These are phyloP conservation scores for Cucumis hystrix DNA, from an alignment of 306 rosid species.

Conservation along the genomic window DNA sequence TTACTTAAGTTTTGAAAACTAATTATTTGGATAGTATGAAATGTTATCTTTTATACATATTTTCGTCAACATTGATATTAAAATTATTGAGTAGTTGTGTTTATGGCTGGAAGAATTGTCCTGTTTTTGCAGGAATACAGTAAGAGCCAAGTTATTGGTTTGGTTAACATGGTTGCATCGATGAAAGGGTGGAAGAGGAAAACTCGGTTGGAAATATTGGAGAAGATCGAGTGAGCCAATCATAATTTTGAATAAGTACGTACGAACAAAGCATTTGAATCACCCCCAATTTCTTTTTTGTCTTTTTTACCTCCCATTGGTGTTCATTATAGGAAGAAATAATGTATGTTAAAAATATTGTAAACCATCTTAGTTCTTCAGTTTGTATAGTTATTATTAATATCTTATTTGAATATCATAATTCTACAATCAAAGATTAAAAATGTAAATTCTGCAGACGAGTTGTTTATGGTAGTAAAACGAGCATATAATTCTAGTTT, in stretches of 20 bases:
- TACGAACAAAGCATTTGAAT: background rate
- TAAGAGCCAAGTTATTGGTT: slow-evolving; percentile 70
- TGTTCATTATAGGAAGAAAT: background rate
- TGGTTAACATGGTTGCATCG: slow-evolving; percentile 83
- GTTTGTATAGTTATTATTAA: slow-evolving; percentile 1
- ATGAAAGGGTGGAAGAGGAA: slow-evolving; percentile 99
- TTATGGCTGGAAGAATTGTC: background rate
- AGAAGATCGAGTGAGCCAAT: slow-evolving; percentile 71
- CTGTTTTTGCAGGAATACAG: slow-evolving; percentile 61
- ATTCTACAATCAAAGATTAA: background rate
- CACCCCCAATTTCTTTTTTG: background rate
- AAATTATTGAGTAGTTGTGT: background rate
- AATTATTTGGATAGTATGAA: background rate
- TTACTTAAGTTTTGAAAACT: no score
- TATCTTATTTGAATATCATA: background rate
- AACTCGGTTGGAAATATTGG: slow-evolving; percentile 76
- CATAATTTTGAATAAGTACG: background rate
- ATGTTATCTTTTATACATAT: background rate
- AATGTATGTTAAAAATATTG: background rate
- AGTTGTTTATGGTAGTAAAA: background rate
- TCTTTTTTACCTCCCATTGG: background rate
- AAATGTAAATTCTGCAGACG: background rate
- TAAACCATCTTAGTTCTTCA: background rate
- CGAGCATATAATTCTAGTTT: background rate
- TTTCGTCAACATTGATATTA: background rate